A percentile compares a stretch with the other conserved stretches of the same genome.
phyloP scores from a whole-genome alignment of 345 rosid species.

The Dovyalis caffra region DNA sequence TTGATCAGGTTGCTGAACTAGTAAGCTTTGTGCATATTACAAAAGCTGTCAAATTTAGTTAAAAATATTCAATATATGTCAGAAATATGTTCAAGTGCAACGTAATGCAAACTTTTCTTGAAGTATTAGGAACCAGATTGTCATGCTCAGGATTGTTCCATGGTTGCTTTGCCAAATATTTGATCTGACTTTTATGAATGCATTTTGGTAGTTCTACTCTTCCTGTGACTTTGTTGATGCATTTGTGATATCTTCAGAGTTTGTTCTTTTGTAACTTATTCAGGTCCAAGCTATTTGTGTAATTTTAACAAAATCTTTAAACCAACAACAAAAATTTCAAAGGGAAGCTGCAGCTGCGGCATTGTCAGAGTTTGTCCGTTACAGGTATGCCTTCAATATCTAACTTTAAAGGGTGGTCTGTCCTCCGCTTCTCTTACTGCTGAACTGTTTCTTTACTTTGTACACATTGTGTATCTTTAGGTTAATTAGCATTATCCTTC shows the following conservation, averaged over 20 bases:
- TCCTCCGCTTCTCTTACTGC: background rate
- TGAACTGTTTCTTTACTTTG: background rate
- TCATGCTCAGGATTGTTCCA: too few relatives aligned
- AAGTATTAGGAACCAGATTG: background rate
- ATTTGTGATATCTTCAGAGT: conserved; percentile 2
- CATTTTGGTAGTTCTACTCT: background rate
- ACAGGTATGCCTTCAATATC: conserved; percentile 53
- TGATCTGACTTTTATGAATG: background rate
- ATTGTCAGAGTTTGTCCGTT: conserved; percentile 81
- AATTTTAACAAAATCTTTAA: conserved; percentile 71
- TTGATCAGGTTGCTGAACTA: background rate
- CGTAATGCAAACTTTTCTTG: background rate
- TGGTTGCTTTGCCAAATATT: too few relatives aligned
- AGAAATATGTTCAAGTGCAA: background rate
- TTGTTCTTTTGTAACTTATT: conserved; percentile 5
- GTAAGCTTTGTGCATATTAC: background rate
- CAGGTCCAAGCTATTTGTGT: conserved; percentile 79
- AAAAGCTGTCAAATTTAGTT: background rate
- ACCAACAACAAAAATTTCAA: conserved; percentile 64
- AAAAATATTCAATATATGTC: background rate
- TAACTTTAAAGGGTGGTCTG: background rate
- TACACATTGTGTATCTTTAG: background rate
- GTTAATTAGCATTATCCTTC: background rate
- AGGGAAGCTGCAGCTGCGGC: conserved; percentile 99
- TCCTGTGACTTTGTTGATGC: background rate